Conservation (phyloP, 2,329 filamentous ascomycete genomes). For the Colletotrichum sp. region DNA sequence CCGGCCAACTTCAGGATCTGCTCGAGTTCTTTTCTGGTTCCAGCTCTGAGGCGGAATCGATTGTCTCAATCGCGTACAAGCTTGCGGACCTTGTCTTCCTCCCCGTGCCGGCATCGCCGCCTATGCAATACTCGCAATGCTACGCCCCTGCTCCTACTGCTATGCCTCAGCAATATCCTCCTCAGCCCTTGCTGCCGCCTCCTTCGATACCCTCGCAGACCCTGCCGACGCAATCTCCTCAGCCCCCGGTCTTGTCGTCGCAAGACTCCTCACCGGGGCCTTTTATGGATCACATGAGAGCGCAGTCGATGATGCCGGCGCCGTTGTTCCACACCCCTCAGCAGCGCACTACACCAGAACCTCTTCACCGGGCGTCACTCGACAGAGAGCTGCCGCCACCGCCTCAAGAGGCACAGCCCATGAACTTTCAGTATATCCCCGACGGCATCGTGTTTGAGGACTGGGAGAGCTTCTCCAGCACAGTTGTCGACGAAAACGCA, state of each 20-base stretch:
- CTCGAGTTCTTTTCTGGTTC: constrained; percentile 69
- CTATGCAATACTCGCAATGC: constrained; percentile 23
- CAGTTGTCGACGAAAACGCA: constrained; percentile 35
- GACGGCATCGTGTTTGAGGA: constrained; percentile 43
- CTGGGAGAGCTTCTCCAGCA: constrained; percentile 43
- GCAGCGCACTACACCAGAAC: constrained; percentile 12
- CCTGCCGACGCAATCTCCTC: constrained; percentile 19
- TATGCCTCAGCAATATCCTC: constrained; percentile 18
- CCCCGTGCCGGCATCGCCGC: constrained; percentile 19
- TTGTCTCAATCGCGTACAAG: constrained; percentile 65
- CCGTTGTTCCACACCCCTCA: constrained; percentile 17
- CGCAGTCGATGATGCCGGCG: constrained; percentile 21
- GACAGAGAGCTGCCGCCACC: constrained; percentile 23
- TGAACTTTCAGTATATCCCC: constrained; percentile 50
- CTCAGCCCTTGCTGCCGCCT: constrained; percentile 22
- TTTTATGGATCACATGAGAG: constrained; percentile 20
- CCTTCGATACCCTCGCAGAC: constrained; percentile 23
- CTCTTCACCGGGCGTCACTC: constrained; percentile 17
- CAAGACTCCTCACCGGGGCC: constrained; percentile 13
- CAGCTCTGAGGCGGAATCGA: constrained; percentile 59
- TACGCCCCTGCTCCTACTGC: constrained; percentile 17
- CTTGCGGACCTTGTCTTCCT: constrained; percentile 52
- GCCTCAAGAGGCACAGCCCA: constrained; percentile 27
- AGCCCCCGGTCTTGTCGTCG: constrained; percentile 18
- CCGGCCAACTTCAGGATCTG: constrained; percentile 67